Evolutionary conservation across 192 early-diverging fungal species (phyloP), one percentile per base, ranked within the genome.

Genomic region (Umbelopsis sp.): DNA sequence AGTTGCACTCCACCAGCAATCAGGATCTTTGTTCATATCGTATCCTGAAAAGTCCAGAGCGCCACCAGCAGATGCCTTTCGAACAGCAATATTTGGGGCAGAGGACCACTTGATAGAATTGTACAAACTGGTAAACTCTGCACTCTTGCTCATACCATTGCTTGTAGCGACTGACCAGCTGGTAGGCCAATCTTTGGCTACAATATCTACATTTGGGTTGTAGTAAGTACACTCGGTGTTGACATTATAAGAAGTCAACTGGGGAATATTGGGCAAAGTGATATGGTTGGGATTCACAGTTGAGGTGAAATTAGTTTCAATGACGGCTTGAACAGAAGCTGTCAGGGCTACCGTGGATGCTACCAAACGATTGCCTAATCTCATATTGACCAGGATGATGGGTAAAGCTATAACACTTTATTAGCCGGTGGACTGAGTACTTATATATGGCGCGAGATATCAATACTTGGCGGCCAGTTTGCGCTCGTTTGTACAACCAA

Each of bases 1-100:
- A 20, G 52, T 69, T 61, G 70, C 76, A 20, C 77, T 77, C 82
- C 82, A 81, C 79, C 75, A 69, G 45, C 78, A 81, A 47, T 71
- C 70, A 47, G 68, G 65, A 70, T 72, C 69, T 9, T 23, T 55
- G 25, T 11, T 22, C 12, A 12, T 9, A 44, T 74, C 52, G 48
- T 71, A 74, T 22, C 70, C 50, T 35, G 67, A 65, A 27, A 61
- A 51, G 52, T 75, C 73, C 20, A 73, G 52, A 67, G 70, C 27
- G 66, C 75, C 75, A 33, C 51, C 27, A 22, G 70, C 22, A 35
- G 1, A n/a, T 27, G 33, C 11, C 8, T 66, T 72, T 45, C 71
- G 75, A 23, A 81, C 52, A 3, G 50, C 49, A 49, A 80, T 78
- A 15, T 71, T 74, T 35, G 83, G 83, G 12, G 73, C 75, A 10